A percentile compares a stretch with the other conserved stretches of the same genome.
These are phyloP conservation scores for Tilletia indica DNA, from an alignment of 1,284 basidiomycete genomes.

Conservation along the genomic window DNA sequence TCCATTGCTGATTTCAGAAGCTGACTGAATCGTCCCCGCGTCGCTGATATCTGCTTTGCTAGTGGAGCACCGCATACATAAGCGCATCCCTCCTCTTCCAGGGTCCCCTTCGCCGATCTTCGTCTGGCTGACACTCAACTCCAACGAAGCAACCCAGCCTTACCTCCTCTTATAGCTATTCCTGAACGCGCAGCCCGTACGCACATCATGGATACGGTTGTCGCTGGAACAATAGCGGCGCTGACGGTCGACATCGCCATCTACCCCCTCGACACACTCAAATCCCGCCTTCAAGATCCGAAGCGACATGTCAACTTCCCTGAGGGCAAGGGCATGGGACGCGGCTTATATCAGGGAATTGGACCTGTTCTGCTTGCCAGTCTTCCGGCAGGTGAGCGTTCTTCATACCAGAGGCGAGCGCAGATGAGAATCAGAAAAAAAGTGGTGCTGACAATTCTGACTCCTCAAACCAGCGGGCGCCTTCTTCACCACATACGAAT, in stretches of 20 bases:
- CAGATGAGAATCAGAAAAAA: background rate
- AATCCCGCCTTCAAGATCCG: conserved; percentile 25
- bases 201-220: conserved; percentile 5
- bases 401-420: background rate
- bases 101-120: too few species aligned
- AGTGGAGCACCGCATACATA: too few species aligned
- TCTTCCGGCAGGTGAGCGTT: conserved; percentile 20
- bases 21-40: too few species aligned
- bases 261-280: conserved; percentile 28
- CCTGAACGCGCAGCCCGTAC: too few species aligned
- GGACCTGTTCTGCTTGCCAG: conserved; percentile 28
- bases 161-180: too few species aligned
- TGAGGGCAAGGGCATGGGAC: conserved; percentile 20
- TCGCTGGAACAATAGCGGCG: conserved; percentile 25
- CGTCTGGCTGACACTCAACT: too few species aligned
- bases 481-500: conserved; percentile 48
- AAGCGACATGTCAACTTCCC: conserved; percentile 24
- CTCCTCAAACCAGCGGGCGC: conserved; percentile 27
- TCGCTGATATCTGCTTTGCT: too few species aligned
- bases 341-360: conserved; percentile 29
- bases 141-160: too few species aligned
- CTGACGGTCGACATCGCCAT: conserved; percentile 25
- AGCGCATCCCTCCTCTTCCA: too few species aligned
- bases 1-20: too few species aligned
- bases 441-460: background rate